Evolutionary conservation across 306 rosid genomes (phyloP).

Genomic region (Vigna radiata): DNA sequence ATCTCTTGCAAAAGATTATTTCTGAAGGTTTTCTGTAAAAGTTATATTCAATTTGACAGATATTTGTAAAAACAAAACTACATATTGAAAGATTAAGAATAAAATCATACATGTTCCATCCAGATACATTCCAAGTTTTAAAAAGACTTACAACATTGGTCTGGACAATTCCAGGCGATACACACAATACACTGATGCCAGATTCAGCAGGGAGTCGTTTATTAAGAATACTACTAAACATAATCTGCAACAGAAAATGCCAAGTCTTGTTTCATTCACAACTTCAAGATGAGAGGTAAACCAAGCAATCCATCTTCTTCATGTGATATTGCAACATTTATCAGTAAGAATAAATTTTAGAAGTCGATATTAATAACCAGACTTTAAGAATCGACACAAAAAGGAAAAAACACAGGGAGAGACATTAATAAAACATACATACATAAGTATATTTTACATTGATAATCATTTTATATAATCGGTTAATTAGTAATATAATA

Average conservation of each 20-base stretch:
- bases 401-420: neutral
- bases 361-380: slow-evolving; percentile 18
- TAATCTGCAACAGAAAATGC: slow-evolving; percentile 69
- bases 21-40: slow-evolving; percentile 21
- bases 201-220: slow-evolving; percentile 88
- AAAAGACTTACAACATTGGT: slow-evolving; percentile 88
- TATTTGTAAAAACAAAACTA: neutral
- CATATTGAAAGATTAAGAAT: neutral
- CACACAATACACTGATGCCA: slow-evolving; percentile 78
- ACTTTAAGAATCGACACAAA: neutral
- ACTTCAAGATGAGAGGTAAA: slow-evolving; percentile 34
- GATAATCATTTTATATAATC: no score
- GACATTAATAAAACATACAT: no score
- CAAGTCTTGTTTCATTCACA: slow-evolving; percentile 22
- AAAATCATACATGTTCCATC: neutral
- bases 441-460: no score
- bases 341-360: slow-evolving; percentile 13
- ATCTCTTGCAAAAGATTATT: neutral
- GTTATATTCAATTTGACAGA: neutral
- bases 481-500: no score
- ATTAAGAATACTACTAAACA: slow-evolving; percentile 89
- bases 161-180: slow-evolving; percentile 95
- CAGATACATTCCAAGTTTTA: slow-evolving; percentile 21
- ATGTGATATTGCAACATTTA: slow-evolving; percentile 28
- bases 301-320: slow-evolving; percentile 43